A percentile compares a stretch with the other conserved stretches of the same genome.
Conservation (phyloP, 2,329 filamentous ascomycete genomes). For the Colletotrichum sp. region DNA sequence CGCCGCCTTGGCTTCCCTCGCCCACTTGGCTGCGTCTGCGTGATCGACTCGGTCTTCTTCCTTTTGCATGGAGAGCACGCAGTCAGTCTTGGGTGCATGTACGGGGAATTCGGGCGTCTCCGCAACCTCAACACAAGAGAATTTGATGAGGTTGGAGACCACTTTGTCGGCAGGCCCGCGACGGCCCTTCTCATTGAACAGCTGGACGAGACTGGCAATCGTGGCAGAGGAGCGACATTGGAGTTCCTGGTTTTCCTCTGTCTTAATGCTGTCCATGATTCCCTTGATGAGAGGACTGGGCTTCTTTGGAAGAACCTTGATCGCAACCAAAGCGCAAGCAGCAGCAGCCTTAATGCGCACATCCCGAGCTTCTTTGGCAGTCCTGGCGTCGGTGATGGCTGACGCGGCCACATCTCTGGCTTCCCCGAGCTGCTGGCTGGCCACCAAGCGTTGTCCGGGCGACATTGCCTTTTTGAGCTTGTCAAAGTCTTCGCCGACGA, state of each 20-base stretch:
- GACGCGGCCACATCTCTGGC: conserved; percentile 72
- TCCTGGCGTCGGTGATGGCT: conserved; percentile 80
- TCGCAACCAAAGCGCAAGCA: conserved; percentile 86
- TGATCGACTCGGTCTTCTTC: conserved; percentile 96
- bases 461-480: conserved; percentile 87
- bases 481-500: conserved; percentile 85
- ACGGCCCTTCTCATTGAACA: conserved; percentile 82
- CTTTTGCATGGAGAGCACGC: conserved; percentile 92
- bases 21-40: conserved; percentile 87
- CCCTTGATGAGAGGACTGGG: conserved; percentile 91
- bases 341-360: conserved; percentile 85
- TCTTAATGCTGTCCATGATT: conserved; percentile 98
- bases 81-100: conserved; percentile 77
- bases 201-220: conserved; percentile 82
- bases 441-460: conserved; percentile 85
- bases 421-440: conserved; percentile 78
- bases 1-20: conserved; percentile 85
- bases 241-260: conserved; percentile 87
- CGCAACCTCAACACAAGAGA: conserved; percentile 95
- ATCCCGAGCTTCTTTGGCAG: conserved; percentile 82
- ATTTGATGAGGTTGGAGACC: conserved; percentile 93
- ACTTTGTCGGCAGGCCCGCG: conserved; percentile 93
- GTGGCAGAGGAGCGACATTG: conserved; percentile 86
- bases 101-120: conserved; percentile 95
- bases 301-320: conserved; percentile 89